These are phyloP conservation scores for Astraeus odoratus DNA, from an alignment of 768 basidiomycete genomes.

Conservation along the genomic window DNA sequence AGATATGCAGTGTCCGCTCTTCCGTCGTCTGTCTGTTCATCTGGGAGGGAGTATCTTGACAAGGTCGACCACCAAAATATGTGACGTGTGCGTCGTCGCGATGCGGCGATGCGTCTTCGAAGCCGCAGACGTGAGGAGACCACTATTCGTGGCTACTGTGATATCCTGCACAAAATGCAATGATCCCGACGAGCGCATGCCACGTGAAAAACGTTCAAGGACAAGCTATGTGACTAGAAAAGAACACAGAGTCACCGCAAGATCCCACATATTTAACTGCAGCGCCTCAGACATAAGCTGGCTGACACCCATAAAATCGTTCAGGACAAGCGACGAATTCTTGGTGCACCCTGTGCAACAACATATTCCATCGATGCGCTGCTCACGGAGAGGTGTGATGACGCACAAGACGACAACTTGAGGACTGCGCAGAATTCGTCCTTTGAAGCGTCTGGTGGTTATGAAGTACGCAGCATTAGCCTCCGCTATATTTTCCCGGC, in stretches of 20 bases:
- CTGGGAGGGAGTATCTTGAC: slow-evolving; percentile 84
- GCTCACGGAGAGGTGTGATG: slow-evolving; percentile 92
- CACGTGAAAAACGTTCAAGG: too few species aligned
- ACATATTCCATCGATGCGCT: slow-evolving; percentile 96
- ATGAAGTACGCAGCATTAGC: not conserved
- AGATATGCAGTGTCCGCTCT: slow-evolving; percentile 78
- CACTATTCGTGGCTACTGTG: slow-evolving; percentile 83
- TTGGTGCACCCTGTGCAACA: slow-evolving; percentile 82
- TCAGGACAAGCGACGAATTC: slow-evolving; percentile 81
- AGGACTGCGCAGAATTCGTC: slow-evolving; percentile 97
- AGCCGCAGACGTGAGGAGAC: slow-evolving; percentile 68
- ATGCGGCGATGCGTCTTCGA: slow-evolving; percentile 81
- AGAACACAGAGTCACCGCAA: slow-evolving; percentile 53
- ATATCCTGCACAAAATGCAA: slow-evolving; percentile 49
- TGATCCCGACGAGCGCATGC: not conserved
- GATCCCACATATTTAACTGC: slow-evolving; percentile 94
- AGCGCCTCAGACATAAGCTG: slow-evolving; percentile 86
- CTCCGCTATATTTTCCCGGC: not conserved
- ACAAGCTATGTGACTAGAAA: not conserved
- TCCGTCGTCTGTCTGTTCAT: slow-evolving; percentile 74
- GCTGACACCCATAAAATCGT: slow-evolving; percentile 96
- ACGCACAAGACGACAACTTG: slow-evolving; percentile 89
- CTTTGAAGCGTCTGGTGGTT: slow-evolving; percentile 95
- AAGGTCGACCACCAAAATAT: slow-evolving; percentile 88
- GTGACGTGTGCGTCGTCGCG: slow-evolving; percentile 91